Base-by-base conservation (phyloP, 768 basidiomycete species). In the Lentinula boryana region DNA sequence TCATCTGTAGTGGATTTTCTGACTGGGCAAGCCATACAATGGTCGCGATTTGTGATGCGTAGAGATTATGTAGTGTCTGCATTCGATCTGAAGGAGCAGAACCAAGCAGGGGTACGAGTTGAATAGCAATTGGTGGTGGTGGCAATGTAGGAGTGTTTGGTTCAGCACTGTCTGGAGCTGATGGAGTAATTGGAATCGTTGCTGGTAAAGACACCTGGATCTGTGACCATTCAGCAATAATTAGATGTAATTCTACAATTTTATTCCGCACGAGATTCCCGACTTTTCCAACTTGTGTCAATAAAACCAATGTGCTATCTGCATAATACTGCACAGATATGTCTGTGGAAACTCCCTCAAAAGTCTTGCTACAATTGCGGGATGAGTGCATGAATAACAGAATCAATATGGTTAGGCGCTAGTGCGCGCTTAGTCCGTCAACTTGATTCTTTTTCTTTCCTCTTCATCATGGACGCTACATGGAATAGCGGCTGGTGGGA, bases 231-330 rank as follows among this genome's bases (percentile, higher is more conserved):
- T 70, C 48, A 67, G 58, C 10, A 61, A 35, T 56, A 35, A 41
- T 58, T 59, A 35, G 23, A 43, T 33, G 41, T 52, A 56, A 64
- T 48, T 27, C 35, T 56, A 18, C 23, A 43, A 60, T 61, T n/a
- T n/a, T n/a, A 16, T 56, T 49, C 66, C 74, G 71, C 69, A 96
- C 94, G 75, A 98, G 70, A 68, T 81, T 86, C 60, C 95, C 95
- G 12, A 96, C 88, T 82, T 94, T 95, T 41, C 91, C 91, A 63
- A 93, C 70, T 72, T 98, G 95, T 1, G 93, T 95, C 57, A 98
- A 80, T 23, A 97, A 78, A n/a, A 97, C 86, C 18, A 98, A 77
- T 12, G 85, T 76, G 27, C 93, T 82, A 74, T 98, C 95, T 57
- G 83, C 81, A 69, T 85, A 98, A 0, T 78, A 76, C 67, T 97